Base-by-base conservation (phyloP, 2,329 filamentous ascomycete species). In the Penicillium sp. region DNA sequence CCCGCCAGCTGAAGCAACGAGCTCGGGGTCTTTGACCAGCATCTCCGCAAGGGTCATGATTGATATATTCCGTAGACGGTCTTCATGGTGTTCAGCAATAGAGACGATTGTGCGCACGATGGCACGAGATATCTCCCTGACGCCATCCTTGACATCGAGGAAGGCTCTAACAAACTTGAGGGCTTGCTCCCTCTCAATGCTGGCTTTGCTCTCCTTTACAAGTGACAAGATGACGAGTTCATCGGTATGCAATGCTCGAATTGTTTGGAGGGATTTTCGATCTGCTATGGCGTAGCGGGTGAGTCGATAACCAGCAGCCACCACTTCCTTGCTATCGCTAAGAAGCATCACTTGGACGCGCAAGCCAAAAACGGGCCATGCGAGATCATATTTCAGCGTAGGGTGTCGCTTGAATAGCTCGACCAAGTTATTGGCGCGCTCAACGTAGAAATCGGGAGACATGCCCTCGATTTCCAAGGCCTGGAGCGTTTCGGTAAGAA, bases 121-220 rank as follows among this genome's bases (percentile, higher is more conserved):
- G 0, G 88, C 85, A 48, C 87, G 80, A 1, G 93, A 94, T 28
- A 98, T 79, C 65, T 98, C 91, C 52, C 81, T 79, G 7, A 94
- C 84, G 9, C 93, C 93, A 52, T 89, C 88, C 64, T 96, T 96
- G 54, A 97, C 89, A 64, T 98, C 93, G 2, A 98, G 74, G 62
- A 98, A 98, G 8, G 90, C 88, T 49, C 93, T 82, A 22, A 97
- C 85, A 65, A 98, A 96, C 66, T 98, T 98, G 60, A 98, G 75
- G 10, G 93, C 93, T 69, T 98, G 93, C 68, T 98, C 93, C 44
- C 94, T 81, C 72, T 98, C 93, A 14, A 98, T 87, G 58, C 91
- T 90, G n/a, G 91, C 88, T 68, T 96, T 97, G 62, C 87, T 86
- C 66, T 97, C 93, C 65, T 97, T 97, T 55, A 94, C 89, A 27